These are phyloP conservation scores for Fusarium anguioides DNA, from an alignment of 2,329 filamentous ascomycete genomes.

Conservation along the genomic window DNA sequence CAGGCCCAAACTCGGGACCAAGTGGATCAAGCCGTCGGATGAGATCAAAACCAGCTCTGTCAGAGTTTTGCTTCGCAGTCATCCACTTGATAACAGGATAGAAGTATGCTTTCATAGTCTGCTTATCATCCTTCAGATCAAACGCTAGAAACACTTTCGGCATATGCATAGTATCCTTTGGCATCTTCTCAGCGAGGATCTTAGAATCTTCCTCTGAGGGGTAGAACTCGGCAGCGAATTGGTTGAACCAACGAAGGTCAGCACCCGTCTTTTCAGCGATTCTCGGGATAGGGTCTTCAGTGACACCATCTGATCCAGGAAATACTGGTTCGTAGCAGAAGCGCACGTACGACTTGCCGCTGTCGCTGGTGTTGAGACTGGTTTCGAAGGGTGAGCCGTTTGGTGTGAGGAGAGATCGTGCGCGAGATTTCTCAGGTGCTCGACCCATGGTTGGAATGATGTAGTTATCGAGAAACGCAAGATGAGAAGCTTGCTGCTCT, in stretches of 20 bases:
- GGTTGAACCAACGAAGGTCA: slow-evolving; percentile 38
- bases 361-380: slow-evolving; percentile 18
- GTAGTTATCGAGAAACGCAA: slow-evolving; percentile 11
- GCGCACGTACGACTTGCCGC: slow-evolving; percentile 18
- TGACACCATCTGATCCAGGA: slow-evolving; percentile 20
- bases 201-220: slow-evolving; percentile 29
- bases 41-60: slow-evolving; percentile 36
- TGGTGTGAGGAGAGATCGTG: slow-evolving; percentile 16
- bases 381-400: slow-evolving; percentile 27
- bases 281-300: slow-evolving; percentile 1
- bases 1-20: slow-evolving; percentile 9
- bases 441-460: slow-evolving; percentile 17
- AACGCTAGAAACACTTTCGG: slow-evolving; percentile 43
- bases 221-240: slow-evolving; percentile 37
- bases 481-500: slow-evolving; percentile 15
- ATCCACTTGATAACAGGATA: slow-evolving; percentile 43
- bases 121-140: slow-evolving; percentile 38
- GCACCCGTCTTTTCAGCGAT: slow-evolving; percentile 3
- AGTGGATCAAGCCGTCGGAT: slow-evolving; percentile 40
- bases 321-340: slow-evolving; percentile 29
- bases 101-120: slow-evolving; percentile 43
- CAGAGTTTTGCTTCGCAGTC: slow-evolving; percentile 34
- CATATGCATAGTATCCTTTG: slow-evolving; percentile 29
- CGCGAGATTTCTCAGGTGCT: neutral
- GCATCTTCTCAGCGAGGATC: slow-evolving; percentile 21